These are phyloP conservation scores for Rhizophagus sp. DNA, from an alignment of 192 early-diverging fungal species.

Conservation along the genomic window DNA sequence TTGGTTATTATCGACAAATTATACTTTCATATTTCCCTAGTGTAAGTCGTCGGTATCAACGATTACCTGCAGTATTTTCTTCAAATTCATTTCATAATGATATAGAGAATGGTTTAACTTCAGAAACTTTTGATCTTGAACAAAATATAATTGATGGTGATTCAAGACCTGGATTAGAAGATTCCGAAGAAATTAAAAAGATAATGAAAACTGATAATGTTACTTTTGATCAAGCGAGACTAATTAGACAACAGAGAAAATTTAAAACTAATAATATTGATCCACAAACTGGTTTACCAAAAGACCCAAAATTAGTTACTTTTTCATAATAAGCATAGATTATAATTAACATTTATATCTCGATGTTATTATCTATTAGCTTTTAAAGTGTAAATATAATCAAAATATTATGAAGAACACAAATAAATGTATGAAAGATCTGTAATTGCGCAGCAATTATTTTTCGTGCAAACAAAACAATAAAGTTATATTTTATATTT, in stretches of 20 bases:
- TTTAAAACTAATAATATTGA: constrained; percentile 63
- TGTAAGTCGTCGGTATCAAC: constrained; percentile 40
- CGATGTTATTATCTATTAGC: no score
- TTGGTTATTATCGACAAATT: neutral
- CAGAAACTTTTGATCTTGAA: constrained; percentile 53
- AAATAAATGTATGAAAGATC: no score
- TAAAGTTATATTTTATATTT: no score
- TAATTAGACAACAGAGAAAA: constrained; percentile 54
- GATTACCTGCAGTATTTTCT: constrained; percentile 49
- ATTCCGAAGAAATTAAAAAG: constrained; percentile 52
- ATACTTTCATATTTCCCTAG: constrained; percentile 4
- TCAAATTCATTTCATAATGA: constrained; percentile 52
- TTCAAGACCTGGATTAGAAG: constrained; percentile 51
- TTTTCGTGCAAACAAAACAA: no score
- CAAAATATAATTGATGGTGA: constrained; percentile 53
- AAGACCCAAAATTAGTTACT: constrained; percentile 59
- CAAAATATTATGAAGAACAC: no score
- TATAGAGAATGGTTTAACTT: constrained; percentile 58
- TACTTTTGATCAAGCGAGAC: constrained; percentile 59
- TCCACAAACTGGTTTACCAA: constrained; percentile 55
- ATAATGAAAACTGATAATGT: constrained; percentile 56
- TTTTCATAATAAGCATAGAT: constrained; percentile 35
- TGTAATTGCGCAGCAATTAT: no score
- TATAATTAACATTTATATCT: no score
- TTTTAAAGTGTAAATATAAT: no score